Evolutionary conservation across 306 rosid genomes (phyloP).

Genomic region (Trifolium dubium): DNA sequence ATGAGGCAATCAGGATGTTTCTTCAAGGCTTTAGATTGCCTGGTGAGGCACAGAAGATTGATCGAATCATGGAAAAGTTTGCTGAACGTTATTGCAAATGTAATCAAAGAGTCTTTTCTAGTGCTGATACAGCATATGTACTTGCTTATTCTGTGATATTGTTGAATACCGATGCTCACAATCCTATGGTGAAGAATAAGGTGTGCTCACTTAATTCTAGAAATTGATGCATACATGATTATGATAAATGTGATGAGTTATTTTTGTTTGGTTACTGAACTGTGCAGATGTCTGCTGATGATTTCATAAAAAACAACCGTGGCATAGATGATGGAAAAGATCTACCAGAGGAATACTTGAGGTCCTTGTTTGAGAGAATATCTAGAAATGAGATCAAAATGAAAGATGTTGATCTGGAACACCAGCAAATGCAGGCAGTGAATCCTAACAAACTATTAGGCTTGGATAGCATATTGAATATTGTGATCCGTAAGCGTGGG

Average conservation of each 20-base stretch:
- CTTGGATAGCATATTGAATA: slow-evolving; percentile 91
- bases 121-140: slow-evolving; percentile 99
- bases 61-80: slow-evolving; percentile 98
- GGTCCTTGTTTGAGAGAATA: slow-evolving; percentile 89
- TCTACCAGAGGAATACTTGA: slow-evolving; percentile 88
- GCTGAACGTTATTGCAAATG: slow-evolving; percentile 98
- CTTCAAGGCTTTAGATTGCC: slow-evolving; percentile 98
- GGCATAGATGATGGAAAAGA: slow-evolving; percentile 99
- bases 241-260: slow-evolving; percentile 34
- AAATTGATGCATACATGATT: slow-evolving; percentile 32
- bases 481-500: slow-evolving; percentile 90
- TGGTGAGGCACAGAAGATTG: slow-evolving; percentile 99
- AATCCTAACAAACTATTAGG: slow-evolving; percentile 87
- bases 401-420: slow-evolving; percentile 88
- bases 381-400: slow-evolving; percentile 96
- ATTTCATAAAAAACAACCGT: slow-evolving; percentile 97
- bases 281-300: slow-evolving; percentile 97
- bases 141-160: slow-evolving; percentile 97
- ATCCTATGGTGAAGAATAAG: slow-evolving; percentile 96
- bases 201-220: slow-evolving; percentile 52
- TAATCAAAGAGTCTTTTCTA: slow-evolving; percentile 85
- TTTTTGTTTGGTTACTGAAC: slow-evolving; percentile 40
- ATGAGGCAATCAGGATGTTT: slow-evolving; percentile 90
- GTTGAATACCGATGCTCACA: slow-evolving; percentile 98
- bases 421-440: slow-evolving; percentile 82